Evolutionary conservation across 805 yeast genomes (phyloP).

Genomic region (Teunomyces lycoperdinae): DNA sequence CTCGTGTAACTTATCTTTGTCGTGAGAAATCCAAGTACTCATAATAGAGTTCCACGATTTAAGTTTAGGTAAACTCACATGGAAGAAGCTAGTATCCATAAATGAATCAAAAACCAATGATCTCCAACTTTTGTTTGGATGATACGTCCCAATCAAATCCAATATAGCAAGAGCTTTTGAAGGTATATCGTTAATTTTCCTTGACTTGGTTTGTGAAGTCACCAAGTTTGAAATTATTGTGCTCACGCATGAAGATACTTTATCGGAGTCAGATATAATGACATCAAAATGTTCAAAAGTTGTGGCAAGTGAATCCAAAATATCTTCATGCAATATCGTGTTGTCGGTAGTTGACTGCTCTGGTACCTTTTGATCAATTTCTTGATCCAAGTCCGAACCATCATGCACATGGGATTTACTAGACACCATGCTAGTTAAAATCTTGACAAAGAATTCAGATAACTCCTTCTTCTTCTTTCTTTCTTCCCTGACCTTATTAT

Average conservation of each 20-base stretch:
- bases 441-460: constrained; percentile 32
- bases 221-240: constrained; percentile 53
- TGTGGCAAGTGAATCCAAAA: constrained; percentile 31
- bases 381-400: constrained; percentile 15
- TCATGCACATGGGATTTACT: constrained; percentile 4
- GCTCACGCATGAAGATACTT: constrained; percentile 46
- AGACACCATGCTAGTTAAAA: constrained; percentile 18
- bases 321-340: constrained; percentile 38
- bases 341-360: constrained; percentile 7
- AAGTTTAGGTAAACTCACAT: constrained; percentile 21
- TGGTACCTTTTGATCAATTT: constrained; percentile 10
- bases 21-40: constrained; percentile 60
- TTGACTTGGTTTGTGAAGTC: constrained; percentile 51
- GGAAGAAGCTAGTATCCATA: constrained; percentile 59
- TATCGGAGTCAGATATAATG: constrained; percentile 60
- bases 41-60: constrained; percentile 56
- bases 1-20: constrained; percentile 59
- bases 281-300: constrained; percentile 37
- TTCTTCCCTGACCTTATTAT: constrained; percentile 59
- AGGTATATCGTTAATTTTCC: constrained; percentile 36
- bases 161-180: constrained; percentile 45
- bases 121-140: constrained; percentile 59
- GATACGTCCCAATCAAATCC: constrained; percentile 29
- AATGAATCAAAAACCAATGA: constrained; percentile 59
- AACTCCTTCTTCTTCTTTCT: constrained; percentile 59